A percentile compares a stretch with the other conserved stretches of the same genome.
These are phyloP conservation scores for Suillus placidus DNA, from an alignment of 768 basidiomycete genomes.

Conservation along the genomic window DNA sequence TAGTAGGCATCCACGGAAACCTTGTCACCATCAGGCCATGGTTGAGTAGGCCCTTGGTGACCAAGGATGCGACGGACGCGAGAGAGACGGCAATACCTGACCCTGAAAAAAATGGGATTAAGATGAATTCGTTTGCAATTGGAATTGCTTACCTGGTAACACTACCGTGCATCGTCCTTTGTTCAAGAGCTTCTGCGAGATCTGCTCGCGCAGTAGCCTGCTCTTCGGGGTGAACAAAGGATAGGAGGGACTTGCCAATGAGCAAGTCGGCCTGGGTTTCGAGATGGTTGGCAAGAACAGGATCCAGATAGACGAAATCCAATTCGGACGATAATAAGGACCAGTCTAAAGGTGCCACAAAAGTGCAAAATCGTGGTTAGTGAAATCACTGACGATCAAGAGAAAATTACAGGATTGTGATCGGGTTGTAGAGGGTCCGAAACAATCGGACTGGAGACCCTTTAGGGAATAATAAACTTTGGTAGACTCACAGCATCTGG, in stretches of 20 bases:
- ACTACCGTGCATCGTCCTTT: slow-evolving; percentile 78
- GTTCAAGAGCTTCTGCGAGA: slow-evolving; percentile 71
- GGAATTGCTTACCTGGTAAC: slow-evolving; percentile 63
- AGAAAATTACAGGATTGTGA: slow-evolving; percentile 20
- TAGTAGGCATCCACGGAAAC: slow-evolving; percentile 72
- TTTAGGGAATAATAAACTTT: slow-evolving; percentile 20
- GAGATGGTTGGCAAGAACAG: slow-evolving; percentile 74
- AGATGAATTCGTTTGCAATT: slow-evolving; percentile 12
- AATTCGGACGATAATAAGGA: slow-evolving; percentile 75
- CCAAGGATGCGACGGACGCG: slow-evolving; percentile 75
- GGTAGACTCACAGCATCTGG: slow-evolving; percentile 70
- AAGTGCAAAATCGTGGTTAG: slow-evolving; percentile 19
- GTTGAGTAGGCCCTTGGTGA: slow-evolving; percentile 52
- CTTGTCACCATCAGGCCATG: slow-evolving; percentile 70
- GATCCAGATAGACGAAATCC: slow-evolving; percentile 82
- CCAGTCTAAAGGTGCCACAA: slow-evolving; percentile 62
- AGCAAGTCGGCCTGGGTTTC: slow-evolving; percentile 68
- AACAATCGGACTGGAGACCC: slow-evolving; percentile 14
- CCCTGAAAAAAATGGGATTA: slow-evolving; percentile 46
- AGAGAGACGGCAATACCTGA: slow-evolving; percentile 78
- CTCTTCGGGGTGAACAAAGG: slow-evolving; percentile 86
- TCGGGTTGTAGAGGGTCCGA: slow-evolving; percentile 20
- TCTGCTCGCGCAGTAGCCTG: slow-evolving; percentile 73
- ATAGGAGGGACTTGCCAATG: slow-evolving; percentile 69
- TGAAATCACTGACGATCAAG: slow-evolving; percentile 17